These are phyloP conservation scores for Torulaspora maleeae DNA, from an alignment of 805 yeast species.

Conservation along the genomic window DNA sequence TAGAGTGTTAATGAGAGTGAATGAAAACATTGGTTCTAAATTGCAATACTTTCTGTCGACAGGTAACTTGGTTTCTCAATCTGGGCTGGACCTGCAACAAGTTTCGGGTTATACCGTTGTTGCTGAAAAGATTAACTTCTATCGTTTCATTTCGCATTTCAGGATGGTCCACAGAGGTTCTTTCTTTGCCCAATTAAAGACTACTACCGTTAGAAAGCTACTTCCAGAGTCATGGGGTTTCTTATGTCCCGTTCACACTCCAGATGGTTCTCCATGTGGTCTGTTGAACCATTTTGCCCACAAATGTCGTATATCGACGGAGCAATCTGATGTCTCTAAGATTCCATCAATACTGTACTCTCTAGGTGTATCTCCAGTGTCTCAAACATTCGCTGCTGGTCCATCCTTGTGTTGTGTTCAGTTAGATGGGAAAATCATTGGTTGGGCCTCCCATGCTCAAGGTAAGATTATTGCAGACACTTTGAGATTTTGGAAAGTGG, in stretches of 20 bases:
- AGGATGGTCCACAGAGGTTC: conserved; percentile 99
- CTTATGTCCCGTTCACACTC: conserved; percentile 97
- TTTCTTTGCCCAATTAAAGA: conserved; percentile 95
- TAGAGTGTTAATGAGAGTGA: conserved; percentile 69
- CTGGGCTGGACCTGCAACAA: conserved; percentile 96
- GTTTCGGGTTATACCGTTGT: conserved; percentile 97
- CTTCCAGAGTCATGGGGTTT: conserved; percentile 99
- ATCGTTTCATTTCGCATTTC: conserved; percentile 96
- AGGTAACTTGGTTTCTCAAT: conserved; percentile 94
- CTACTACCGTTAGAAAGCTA: conserved; percentile 93
- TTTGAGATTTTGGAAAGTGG: conserved; percentile 86
- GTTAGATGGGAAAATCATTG: conserved; percentile 85
- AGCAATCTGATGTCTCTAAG: conserved; percentile 63
- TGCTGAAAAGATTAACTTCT: conserved; percentile 96
- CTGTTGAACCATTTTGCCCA: conserved; percentile 93
- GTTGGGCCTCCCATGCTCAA: conserved; percentile 90
- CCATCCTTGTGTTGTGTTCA: conserved; percentile 87
- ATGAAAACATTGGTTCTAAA: conserved; percentile 92
- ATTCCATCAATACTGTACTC: conserved; percentile 62
- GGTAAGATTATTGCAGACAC: conserved; percentile 86
- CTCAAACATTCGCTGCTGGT: conserved; percentile 75
- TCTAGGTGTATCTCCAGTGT: conserved; percentile 76
- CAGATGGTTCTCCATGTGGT: conserved; percentile 99
- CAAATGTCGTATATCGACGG: conserved; percentile 83
- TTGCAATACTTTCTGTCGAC: conserved; percentile 92